Evolutionary conservation across 75 land plant species (phyloP), one percentile per base, ranked within the genome.

Genomic region (Ceratopteris richardii): DNA sequence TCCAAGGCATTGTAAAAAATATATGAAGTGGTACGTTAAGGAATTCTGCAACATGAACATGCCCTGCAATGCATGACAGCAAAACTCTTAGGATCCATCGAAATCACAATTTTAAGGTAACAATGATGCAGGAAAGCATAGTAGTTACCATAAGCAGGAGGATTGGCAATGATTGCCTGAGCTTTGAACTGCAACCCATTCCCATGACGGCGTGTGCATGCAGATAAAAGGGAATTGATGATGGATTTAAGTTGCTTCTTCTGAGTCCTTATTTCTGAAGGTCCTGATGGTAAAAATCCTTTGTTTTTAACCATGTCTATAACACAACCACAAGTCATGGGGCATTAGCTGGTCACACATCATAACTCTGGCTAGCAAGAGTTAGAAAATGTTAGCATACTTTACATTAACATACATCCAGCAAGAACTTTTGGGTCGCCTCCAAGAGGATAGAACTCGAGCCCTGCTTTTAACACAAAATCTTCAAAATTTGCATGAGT

Each of bases 1-100:
- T 93, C 98, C 98, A 93, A 59, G 98, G 98, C 98, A 93, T 93
- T 4, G 98, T 93, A 61, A 93, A 93, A 76, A 89, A 88, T 50
- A 93, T 83, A 59, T 93, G 98, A 44, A 93, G 16, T 29, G 98
- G 98, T 16, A 93, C 57, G 56, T 78, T 74, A n/a, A 93, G 69
- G 33, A 81, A 83, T 80, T 93, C 96, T 6, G 98, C 98, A 51
- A 94, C 98, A 76, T 94, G 96, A 20, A 77, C 79, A 72, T 94
- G 98, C 30, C 98, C 98, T 94, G 81, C 56, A 79, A 20, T 20
- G 54, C 54, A 52, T 3, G 10, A 64, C 12, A 39, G 23, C 18
- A 25, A 20, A 46, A 2, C 12, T 18, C 17, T 40, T 14, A 40
- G 14, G 13, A 40, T 40, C 14, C 14, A 40, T 10, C 9, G 14